Conservation (phyloP, 1,139 yeast species). For the Protomyces gravidus region DNA sequence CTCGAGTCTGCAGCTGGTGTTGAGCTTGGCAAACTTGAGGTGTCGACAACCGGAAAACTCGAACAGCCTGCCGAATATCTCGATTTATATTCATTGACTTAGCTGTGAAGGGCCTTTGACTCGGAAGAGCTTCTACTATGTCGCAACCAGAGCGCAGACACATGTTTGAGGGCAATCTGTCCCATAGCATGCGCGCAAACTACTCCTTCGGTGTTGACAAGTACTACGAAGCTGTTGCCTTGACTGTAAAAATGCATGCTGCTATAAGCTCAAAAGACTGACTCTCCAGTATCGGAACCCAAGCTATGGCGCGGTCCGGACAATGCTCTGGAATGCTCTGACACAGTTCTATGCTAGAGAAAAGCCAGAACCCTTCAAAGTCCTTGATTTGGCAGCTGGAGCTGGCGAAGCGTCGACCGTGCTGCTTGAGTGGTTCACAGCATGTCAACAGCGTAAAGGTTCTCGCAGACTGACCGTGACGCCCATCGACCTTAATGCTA, state of each 20-base stretch:
- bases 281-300: slow-evolving; percentile 24
- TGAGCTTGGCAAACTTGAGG: no score
- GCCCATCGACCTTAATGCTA: background rate
- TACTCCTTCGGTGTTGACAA: slow-evolving; percentile 30
- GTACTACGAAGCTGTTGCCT: slow-evolving; percentile 25
- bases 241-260: background rate
- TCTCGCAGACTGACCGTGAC: slow-evolving; percentile 9
- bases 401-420: slow-evolving; percentile 29
- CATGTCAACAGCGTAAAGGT: slow-evolving; percentile 7
- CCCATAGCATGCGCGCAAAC: slow-evolving; percentile 29
- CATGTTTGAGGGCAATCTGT: slow-evolving; percentile 25
- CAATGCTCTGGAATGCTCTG: slow-evolving; percentile 27
- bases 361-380: slow-evolving; percentile 10
- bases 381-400: slow-evolving; percentile 29
- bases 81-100: no score
- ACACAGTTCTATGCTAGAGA: slow-evolving; percentile 9
- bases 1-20: no score
- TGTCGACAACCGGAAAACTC: no score
- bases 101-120: no score
- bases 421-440: slow-evolving; percentile 26
- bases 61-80: no score
- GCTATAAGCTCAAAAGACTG: background rate
- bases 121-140: background rate
- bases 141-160: slow-evolving; percentile 27
- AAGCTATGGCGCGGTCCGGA: slow-evolving; percentile 23